These are phyloP conservation scores for Fraxinus albicans DNA, from an alignment of 305 asterid genomes.

Conservation along the genomic window DNA sequence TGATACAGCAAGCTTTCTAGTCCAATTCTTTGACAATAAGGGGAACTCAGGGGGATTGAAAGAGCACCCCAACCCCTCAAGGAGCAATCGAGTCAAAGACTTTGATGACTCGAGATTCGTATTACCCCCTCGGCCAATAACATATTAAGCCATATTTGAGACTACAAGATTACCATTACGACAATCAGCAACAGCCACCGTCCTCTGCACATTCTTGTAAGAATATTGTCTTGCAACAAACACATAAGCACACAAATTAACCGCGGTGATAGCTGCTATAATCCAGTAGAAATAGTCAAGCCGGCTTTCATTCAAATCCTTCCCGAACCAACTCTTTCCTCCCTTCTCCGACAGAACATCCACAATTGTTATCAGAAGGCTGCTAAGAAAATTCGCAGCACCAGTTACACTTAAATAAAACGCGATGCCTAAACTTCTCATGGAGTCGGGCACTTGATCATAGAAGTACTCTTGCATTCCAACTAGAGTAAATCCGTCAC, in stretches of 20 bases:
- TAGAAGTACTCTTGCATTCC: conserved; percentile 87
- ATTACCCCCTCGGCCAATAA: background rate
- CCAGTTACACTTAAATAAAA: conserved; percentile 78
- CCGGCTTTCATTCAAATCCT: conserved; percentile 69
- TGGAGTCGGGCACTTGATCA: conserved; percentile 84
- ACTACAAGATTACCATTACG: conserved; percentile 27
- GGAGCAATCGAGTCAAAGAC: background rate
- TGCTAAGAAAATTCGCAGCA: conserved; percentile 61
- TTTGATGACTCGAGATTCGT: background rate
- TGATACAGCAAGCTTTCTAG: background rate
- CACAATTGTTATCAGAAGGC: conserved; percentile 57
- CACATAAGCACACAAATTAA: conserved; percentile 44
- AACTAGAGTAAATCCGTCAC: conserved; percentile 71
- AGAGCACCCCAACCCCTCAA: background rate
- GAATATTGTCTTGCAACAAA: conserved; percentile 55
- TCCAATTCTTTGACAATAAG: background rate
- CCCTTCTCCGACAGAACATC: conserved; percentile 50
- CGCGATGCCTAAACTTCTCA: conserved; percentile 90
- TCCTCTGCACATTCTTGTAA: conserved; percentile 64
- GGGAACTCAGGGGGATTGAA: background rate
- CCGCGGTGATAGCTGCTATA: conserved; percentile 53
- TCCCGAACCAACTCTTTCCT: conserved; percentile 78
- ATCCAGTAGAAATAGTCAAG: conserved; percentile 75
- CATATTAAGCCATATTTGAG: conserved; percentile 27
- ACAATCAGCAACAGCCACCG: conserved; percentile 52